Base-by-base conservation (phyloP, 1,139 yeast genomes). In the Taphrina betulina region DNA sequence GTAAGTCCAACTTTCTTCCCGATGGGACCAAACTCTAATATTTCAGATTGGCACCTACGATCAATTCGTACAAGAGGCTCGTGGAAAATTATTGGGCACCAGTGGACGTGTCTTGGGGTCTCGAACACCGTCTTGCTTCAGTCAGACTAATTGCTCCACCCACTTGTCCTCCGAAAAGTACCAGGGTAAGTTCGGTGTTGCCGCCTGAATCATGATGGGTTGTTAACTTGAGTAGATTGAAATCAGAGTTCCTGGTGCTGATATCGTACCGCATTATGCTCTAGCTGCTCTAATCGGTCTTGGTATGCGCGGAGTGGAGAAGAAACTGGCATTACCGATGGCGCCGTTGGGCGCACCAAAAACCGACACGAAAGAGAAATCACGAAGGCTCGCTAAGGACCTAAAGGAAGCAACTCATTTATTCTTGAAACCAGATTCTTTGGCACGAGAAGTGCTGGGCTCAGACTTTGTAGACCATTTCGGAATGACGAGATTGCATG, bases 51-150 rank as follows among this genome's bases (percentile, higher is more conserved):
- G 73, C 73, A 1, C 73, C 73, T 2, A 70, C 67, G 17, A 63
- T 69, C 62, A 51, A 52, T 34, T 52, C 53, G 14, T 70, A 70
- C 62, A 70, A 70, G 58, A 67, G 73, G 1, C 65, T 70, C n/a
- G 72, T 69, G 26, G 73, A 70, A 58, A 63, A 67, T 58, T 70
- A 67, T 57, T 70, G 72, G 72, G 73, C 73, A 3, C 73, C 73
- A 0, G 68, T 69, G 12, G 68, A 72, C 3, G 71, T 50, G 12
- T 65, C 70, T 2, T 70, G 73, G 73, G 73, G 73, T 1, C 62
- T 67, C 12, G 73, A 70, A 58, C 71, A 70, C 58, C 64, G 73
- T 24, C 64, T 70, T 28, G 72, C 73, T 3, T 66, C 70, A 3
- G 65, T 70, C 41, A 64, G 73, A 4, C 62, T 70, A 20, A 70